These are phyloP conservation scores for Thuidium tamariscinum DNA, from an alignment of 225 moss, liverwort and hornwort genomes.

Conservation along the genomic window DNA sequence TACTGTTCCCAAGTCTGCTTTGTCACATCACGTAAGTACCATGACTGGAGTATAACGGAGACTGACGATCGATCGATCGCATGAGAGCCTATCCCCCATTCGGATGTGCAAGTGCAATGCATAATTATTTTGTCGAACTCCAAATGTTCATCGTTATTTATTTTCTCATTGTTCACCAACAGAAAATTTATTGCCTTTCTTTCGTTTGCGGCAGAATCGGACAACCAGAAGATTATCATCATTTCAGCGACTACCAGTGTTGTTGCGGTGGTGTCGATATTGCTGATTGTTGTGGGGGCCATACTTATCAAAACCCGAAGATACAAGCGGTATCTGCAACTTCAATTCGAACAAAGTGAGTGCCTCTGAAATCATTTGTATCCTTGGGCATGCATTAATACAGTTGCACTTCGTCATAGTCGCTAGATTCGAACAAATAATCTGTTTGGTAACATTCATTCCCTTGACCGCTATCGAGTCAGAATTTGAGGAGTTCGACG, in stretches of 20 bases:
- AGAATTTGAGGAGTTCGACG: constrained; percentile 18
- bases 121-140: neutral
- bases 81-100: neutral
- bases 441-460: neutral
- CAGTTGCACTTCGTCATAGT: neutral
- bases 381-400: too few species aligned
- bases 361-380: neutral
- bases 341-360: neutral
- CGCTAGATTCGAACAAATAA: too few species aligned
- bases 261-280: neutral
- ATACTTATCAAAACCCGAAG: neutral
- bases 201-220: neutral
- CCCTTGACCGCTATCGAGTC: neutral
- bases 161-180: too few species aligned
- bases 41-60: neutral
- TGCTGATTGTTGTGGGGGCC: neutral
- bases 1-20: neutral
- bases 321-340: neutral
- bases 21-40: neutral
- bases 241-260: neutral
- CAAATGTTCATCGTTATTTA: too few species aligned
- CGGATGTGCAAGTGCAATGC: neutral
- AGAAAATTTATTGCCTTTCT: neutral
- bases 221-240: neutral
- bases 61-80: neutral